Evolutionary conservation across 2,329 filamentous ascomycete genomes (phyloP).

Genomic region (Phoma sp.): DNA sequence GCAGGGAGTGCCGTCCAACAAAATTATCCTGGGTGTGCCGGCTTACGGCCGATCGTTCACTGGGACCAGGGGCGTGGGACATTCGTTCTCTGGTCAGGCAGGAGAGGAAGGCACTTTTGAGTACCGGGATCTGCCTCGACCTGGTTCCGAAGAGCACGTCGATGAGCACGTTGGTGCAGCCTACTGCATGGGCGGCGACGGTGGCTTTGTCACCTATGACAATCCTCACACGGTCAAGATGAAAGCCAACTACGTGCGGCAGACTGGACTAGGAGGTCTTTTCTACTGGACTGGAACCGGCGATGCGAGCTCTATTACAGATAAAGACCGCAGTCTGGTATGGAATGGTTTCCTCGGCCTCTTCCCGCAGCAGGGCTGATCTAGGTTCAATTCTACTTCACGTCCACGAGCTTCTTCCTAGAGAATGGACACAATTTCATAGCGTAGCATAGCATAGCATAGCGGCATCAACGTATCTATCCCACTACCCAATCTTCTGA

Average conservation of each 20-base stretch:
- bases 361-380: slow-evolving; percentile 35
- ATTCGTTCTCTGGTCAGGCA: slow-evolving; percentile 59
- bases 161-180: slow-evolving; percentile 73
- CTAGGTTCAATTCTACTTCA: background rate
- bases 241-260: slow-evolving; percentile 76
- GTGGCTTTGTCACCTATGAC: slow-evolving; percentile 81
- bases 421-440: slow-evolving; percentile 1
- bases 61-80: slow-evolving; percentile 68
- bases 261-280: slow-evolving; percentile 74
- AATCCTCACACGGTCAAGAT: slow-evolving; percentile 76
- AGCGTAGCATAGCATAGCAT: slow-evolving; percentile 21
- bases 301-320: slow-evolving; percentile 60
- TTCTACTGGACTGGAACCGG: slow-evolving; percentile 84
- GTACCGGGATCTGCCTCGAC: slow-evolving; percentile 71
- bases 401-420: background rate
- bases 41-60: slow-evolving; percentile 78
- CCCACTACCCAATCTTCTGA: background rate
- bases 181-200: slow-evolving; percentile 74
- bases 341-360: slow-evolving; percentile 65
- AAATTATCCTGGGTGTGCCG: slow-evolving; percentile 78
- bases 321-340: slow-evolving; percentile 63
- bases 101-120: slow-evolving; percentile 75
- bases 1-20: slow-evolving; percentile 71
- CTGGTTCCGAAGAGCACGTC: slow-evolving; percentile 67
- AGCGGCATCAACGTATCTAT: slow-evolving; percentile 1